Base-by-base conservation (phyloP, 2,329 filamentous ascomycete genomes). In the Stemphylium lycopersici region DNA sequence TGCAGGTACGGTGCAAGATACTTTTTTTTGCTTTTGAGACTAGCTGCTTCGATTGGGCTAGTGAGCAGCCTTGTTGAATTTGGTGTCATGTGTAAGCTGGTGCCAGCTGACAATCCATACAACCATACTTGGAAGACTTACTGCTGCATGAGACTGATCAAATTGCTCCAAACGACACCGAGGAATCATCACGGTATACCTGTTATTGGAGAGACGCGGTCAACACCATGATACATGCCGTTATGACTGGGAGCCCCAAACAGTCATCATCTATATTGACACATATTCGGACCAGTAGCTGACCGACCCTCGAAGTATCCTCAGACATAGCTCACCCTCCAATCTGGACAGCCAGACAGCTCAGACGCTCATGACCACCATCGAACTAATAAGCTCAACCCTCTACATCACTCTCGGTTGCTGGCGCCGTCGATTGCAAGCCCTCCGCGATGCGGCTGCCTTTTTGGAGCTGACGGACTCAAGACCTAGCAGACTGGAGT, bases 401-500 rank as follows among this genome's bases (percentile, higher is more conserved):
- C 70, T 78, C 11, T 63, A 72, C 39, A 51, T 54, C 10, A 58
- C 66, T 3, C 74, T 75, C 12, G 46, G 65, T 24, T 64, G 74
- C n/a, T 72, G 73, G 53, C 60, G 60, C 20, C 55, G 69, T n/a
- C 62, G 69, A 36, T 33, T 70, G 8, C 56, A 61, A 16, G 48
- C 56, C 15, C 58, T 68, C 26, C 59, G 66, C 43, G 58, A 52
- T 18, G 59, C 60, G 8, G 69, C 57, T 10, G 43, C 52, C 10
- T 54, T 51, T 3, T 36, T 69, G 29, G 62, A 69, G 10, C 38
- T 69, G n/a, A 24, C 38, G n/a, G 61, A 68, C 82, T 11, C 58
- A 58, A 34, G 81, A 82, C 60, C 71, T 84, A 48, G 76, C 78
- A 7, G 72, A 78, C 11, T 84, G 80, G 78, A 82, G 81, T 56